Percentiles rank a stretch among this genome's conserved stretches.
Conservation (phyloP, 176 grass and related monocot genomes). For the Triticum monococcum region DNA sequence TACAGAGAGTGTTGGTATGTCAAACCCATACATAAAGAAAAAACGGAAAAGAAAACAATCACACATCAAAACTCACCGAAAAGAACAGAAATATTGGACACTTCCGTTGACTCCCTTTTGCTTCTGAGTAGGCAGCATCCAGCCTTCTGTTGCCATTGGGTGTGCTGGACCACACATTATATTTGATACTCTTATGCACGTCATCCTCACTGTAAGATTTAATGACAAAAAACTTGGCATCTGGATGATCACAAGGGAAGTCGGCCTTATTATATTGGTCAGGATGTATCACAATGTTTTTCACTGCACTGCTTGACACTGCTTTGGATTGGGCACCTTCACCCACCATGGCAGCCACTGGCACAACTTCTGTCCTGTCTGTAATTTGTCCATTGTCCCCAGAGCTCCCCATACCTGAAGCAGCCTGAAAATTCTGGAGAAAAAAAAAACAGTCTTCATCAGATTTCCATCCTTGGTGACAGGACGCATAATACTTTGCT, state of each 20-base stretch:
- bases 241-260: slow-evolving; percentile 62
- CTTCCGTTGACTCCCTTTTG: slow-evolving; percentile 38
- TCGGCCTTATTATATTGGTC: slow-evolving; percentile 53
- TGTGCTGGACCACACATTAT: slow-evolving; percentile 83
- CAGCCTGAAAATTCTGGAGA: slow-evolving; percentile 15
- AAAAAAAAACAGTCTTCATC: not conserved
- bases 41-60: not conserved
- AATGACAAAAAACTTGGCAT: slow-evolving; percentile 78
- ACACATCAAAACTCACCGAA: slow-evolving; percentile 53
- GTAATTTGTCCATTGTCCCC: slow-evolving; percentile 43
- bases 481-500: not conserved
- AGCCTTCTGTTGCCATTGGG: slow-evolving; percentile 67
- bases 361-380: slow-evolving; percentile 24
- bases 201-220: slow-evolving; percentile 91
- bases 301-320: slow-evolving; percentile 19
- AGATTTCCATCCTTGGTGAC: slow-evolving; percentile 33
- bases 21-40: not conserved
- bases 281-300: slow-evolving; percentile 45
- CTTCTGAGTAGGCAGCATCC: slow-evolving; percentile 58
- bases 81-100: slow-evolving; percentile 79
- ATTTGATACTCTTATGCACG: slow-evolving; percentile 86
- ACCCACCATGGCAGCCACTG: not conserved
- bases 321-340: slow-evolving; percentile 33
- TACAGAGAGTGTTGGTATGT: slow-evolving; percentile 19
- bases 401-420: slow-evolving; percentile 18